Evolutionary conservation across 805 yeast genomes (phyloP).

Genomic region (Starmerella kuoi): DNA sequence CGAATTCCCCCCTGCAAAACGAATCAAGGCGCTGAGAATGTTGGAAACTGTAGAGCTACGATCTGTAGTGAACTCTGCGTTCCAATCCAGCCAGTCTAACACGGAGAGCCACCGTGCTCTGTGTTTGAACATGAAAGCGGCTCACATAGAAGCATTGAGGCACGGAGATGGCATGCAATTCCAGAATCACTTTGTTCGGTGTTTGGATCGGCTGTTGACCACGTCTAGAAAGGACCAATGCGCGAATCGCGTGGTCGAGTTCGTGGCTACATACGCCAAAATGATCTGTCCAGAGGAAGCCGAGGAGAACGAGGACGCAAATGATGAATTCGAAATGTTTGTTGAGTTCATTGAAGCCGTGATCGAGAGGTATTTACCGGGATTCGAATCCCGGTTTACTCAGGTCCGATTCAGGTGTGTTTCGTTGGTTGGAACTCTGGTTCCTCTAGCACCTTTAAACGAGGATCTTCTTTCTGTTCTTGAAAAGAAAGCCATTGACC

Average conservation of each 20-base stretch:
- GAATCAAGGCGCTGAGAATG: no score
- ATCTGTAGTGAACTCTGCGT: constrained; percentile 10
- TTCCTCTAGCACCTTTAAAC: constrained; percentile 62
- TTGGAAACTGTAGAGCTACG: constrained; percentile 1
- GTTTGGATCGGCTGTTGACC: constrained; percentile 53
- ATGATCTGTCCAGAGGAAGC: constrained; percentile 51
- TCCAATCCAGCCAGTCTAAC: constrained; percentile 18
- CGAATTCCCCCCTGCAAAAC: no score
- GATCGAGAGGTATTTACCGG: constrained; percentile 39
- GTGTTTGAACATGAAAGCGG: constrained; percentile 4
- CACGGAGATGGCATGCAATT: constrained; percentile 32
- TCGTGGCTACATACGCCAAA: constrained; percentile 68
- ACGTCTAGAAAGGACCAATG: constrained; percentile 84
- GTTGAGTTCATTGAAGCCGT: constrained; percentile 14
- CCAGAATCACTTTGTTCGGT: constrained; percentile 43
- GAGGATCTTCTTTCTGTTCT: constrained; percentile 56
- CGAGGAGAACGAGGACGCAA: constrained; percentile 2
- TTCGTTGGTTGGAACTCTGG: constrained; percentile 66
- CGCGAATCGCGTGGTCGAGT: constrained; percentile 79
- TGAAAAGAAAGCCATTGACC: constrained; percentile 44
- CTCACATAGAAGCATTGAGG: constrained; percentile 8
- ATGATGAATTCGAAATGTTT: constrained; percentile 1
- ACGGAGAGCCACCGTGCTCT: constrained; percentile 9
- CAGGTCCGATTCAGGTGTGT: constrained; percentile 66
- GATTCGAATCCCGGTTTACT: constrained; percentile 63